Conservation (phyloP, 129 eudicot genomes). For the Pittosporum tobira region DNA sequence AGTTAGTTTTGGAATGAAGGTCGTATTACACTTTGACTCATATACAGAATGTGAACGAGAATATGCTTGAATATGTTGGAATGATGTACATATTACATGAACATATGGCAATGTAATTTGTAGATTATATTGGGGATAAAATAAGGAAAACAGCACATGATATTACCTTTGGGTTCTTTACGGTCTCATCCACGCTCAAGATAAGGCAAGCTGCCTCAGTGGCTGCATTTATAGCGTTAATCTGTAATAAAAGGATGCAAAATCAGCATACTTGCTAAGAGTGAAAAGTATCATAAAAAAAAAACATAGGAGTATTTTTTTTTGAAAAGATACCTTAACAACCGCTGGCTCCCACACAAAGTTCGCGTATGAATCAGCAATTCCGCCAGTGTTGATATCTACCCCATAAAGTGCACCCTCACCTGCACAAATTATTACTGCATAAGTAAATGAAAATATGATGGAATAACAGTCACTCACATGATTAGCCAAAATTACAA, state of each 20-base stretch:
- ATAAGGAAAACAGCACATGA: too few relatives aligned
- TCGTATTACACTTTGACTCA: too few relatives aligned
- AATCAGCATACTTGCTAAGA: conserved; percentile 13
- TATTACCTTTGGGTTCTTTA: conserved; percentile 93
- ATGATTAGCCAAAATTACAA: not conserved
- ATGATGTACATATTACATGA: too few relatives aligned
- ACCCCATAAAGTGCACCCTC: conserved; percentile 97
- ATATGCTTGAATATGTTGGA: too few relatives aligned
- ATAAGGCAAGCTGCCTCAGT: conserved; percentile 99
- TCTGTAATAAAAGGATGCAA: conserved; percentile 30
- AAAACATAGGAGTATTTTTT: too few relatives aligned
- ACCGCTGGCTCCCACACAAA: conserved; percentile 99
- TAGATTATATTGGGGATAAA: too few relatives aligned
- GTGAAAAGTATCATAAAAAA: not conserved
- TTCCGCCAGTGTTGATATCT: conserved; percentile 94
- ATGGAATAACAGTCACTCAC: not conserved
- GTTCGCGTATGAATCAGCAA: conserved; percentile 82
- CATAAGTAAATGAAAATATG: not conserved
- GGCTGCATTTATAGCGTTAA: conserved; percentile 95
- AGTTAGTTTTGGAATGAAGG: too few relatives aligned
- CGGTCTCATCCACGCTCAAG: conserved; percentile 91
- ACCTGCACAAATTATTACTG: conserved; percentile 31
- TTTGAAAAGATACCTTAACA: conserved; percentile 52
- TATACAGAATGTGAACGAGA: too few relatives aligned
- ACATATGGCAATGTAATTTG: too few relatives aligned